Base-by-base conservation (phyloP, 208 protist species). In the Porcisia hertigi region DNA sequence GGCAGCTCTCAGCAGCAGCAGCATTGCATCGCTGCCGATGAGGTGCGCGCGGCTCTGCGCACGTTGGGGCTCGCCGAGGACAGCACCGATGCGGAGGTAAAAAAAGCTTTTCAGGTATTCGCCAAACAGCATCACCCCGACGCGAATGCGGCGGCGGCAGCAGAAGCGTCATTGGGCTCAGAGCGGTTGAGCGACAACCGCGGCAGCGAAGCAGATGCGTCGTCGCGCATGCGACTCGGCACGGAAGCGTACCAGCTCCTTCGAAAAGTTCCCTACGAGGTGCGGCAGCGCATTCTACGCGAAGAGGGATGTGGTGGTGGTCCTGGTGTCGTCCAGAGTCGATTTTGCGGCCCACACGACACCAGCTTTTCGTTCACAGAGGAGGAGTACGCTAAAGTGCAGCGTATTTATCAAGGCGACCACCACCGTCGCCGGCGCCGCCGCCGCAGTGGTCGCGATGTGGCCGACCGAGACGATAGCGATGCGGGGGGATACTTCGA, bases 231-330 rank as follows among this genome's bases (percentile, higher is more conserved):
- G 69, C 69, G n/a, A 8, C 62, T 54, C 23, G 80, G 80, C 39
- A 91, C 88, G 3, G 85, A 90, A 71, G 89, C 92, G 16, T 96
- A 96, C 72, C 80, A 84, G 43, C 84, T 94, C 1, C 80, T 94
- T 14, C 82, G 87, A 2, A 52, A 70, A 0, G 73, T 83, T 16
- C 78, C 73, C 53, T 66, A 64, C 34, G 84, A 63, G 39, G 78
- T 82, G 41, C 86, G 92, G 8, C 86, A 77, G 62, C 57, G 69
- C 45, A 91, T 93, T 54, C 64, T 94, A 18, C 47, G 53, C 16
- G 47, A 25, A 6, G 36, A 74, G 25, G 34, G 64, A n/a, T 16
- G 16, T 8, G 0, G 64, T 20, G n/a, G 45, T n/a, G 65, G 70
- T 3, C n/a, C 25, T 4, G 69, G 39, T 30, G 57, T 2, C 4